Base-by-base conservation (phyloP, 352 stramenopile genomes). In the Globisporangium nunn region DNA sequence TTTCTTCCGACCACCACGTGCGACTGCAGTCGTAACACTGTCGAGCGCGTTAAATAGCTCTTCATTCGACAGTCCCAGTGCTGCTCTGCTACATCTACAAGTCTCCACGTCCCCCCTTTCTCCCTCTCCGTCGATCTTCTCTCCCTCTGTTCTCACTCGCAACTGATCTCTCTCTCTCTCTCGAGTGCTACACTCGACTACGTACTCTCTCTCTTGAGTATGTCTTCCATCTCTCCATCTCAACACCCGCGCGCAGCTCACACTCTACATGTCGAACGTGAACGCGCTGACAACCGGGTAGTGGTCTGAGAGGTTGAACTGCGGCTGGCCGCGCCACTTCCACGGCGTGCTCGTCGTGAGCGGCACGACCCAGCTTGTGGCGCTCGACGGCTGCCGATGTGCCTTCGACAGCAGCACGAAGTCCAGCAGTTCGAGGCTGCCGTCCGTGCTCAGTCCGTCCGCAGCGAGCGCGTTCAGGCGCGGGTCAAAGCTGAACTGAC, bases 291-390 rank as follows among this genome's bases (percentile, higher is more conserved):
- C 61, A 51, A 91, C 78, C 4, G 81, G 81, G 52, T 85, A 91
- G 48, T 91, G 81, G 63, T 91, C 81, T 45, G 81, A 91, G 46
- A 91, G 64, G 56, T 91, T 83, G 64, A 76, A 82, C 52, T 89
- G 74, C 23, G 73, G 63, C 50, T 85, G 62, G 30, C 75, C 73
- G 40, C 72, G 75, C 77, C 77, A 89, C 17, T 63, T 70, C 77
- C 76, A 91, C 35, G 77, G 77, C 49, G 71, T 59, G 47, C 55
- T 61, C 15, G 68, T 74, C 29, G 65, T 74, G 35, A 91, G 61
- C 1, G 81, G 81, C 59, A 81, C 71, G 31, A 89, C 68, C 70
- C 75, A 91, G 58, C 77, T 87, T 29, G 60, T 69, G 1, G 78
- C 77, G 1, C 58, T 63, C 35, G 59, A 70, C 6, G 81, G 81